Conservation (phyloP, 23 red algal genomes). For the Gracilariopsis chorda region DNA sequence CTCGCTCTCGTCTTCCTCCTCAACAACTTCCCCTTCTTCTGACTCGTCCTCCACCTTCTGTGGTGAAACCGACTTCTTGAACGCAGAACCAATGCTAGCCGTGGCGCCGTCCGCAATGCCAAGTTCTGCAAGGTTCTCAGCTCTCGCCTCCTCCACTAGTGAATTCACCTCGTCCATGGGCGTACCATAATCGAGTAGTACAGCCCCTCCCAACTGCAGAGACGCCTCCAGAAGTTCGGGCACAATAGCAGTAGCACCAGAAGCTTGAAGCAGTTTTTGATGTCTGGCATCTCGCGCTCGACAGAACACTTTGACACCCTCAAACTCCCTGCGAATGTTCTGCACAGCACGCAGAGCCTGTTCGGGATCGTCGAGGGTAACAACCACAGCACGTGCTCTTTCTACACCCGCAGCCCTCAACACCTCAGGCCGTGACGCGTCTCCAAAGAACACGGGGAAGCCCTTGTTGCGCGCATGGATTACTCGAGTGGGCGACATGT, state of each 20-base stretch:
- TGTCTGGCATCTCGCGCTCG: constrained; percentile 86
- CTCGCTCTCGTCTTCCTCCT: constrained; percentile 9
- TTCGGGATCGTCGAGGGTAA: constrained; percentile 92
- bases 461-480: constrained; percentile 90
- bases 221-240: constrained; percentile 97
- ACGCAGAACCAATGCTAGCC: constrained; percentile 27
- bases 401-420: constrained; percentile 86
- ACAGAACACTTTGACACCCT: constrained; percentile 80
- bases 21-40: not conserved
- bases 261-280: constrained; percentile 84
- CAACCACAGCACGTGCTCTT: constrained; percentile 85
- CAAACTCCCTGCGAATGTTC: constrained; percentile 85
- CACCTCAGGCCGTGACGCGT: constrained; percentile 93
- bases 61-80: not conserved
- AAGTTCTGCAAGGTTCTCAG: constrained; percentile 70
- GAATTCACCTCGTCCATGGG: constrained; percentile 86
- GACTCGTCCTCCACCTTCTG: not conserved
- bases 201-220: constrained; percentile 89
- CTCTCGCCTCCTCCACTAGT: constrained; percentile 81
- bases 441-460: constrained; percentile 96
- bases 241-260: constrained; percentile 93
- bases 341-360: constrained; percentile 83
- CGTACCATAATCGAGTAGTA: constrained; percentile 85
- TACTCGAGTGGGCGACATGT: constrained; percentile 92
- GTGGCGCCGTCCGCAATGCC: constrained; percentile 54